Evolutionary conservation across 2,329 filamentous ascomycete genomes (phyloP), one percentile per base, ranked within the genome.

Genomic region (Blumeriella jaapii): DNA sequence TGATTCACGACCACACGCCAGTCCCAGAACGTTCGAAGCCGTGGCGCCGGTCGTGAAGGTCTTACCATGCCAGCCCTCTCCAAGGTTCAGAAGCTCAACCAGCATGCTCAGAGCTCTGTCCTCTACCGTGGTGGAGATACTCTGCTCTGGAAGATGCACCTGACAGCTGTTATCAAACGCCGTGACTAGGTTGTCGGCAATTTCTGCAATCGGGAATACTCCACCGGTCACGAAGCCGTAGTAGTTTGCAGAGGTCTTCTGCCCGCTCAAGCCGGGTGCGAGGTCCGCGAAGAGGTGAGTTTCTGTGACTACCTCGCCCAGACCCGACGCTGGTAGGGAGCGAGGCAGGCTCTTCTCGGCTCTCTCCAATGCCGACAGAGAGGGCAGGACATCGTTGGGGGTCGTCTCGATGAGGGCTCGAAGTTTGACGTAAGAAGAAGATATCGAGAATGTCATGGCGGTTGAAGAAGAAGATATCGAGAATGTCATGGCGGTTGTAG

Each of bases 201-300:
- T 71, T 47, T 80, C 69, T 19, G 86, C 86, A 15, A 85, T 74
- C 5, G 85, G 83, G 0, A 87, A 82, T 6, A 69, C 66, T 10
- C 84, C 82, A 28, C 89, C 89, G 0, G 79, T 93, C 5, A 95
- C 81, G 55, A 95, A 94, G 40, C 85, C 87, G 56, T 84, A 93
- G 64, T 93, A 93, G 30, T 54, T 51, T 5, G 48, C 32, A 1
- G 51, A 51, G 1, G 47, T 55, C 32, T 54, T 54, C 2, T 46
- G 48, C 2, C 53, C 52, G 34, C 53, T 55, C 38, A 55, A 52
- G 7, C 45, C 53, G 5, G 65, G 65, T 3, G 55, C 54, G 5
- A 72, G 52, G 18, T 69, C 63, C 5, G 59, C 42, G 4, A 57
- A 44, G 3, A 71, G 48, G 45, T 71, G 68, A 5, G 53, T 44